Evolutionary conservation across 2,329 filamentous ascomycete genomes (phyloP), one percentile per base, ranked within the genome.

Genomic region (Capronia americana): DNA sequence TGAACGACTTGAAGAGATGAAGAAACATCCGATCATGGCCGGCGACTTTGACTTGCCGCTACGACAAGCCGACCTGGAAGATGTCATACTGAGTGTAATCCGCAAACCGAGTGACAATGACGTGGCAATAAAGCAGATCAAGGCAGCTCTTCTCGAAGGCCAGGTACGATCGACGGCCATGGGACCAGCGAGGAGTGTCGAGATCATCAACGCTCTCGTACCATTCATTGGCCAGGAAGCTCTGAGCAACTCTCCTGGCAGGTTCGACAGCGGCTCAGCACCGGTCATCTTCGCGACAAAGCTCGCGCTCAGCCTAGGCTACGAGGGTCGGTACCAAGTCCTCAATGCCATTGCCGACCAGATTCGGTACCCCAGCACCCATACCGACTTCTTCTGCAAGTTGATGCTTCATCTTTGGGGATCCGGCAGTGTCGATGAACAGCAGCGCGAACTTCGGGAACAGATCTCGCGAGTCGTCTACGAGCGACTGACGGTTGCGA

Each of bases 381-480:
- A 96, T 75, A 99, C 95, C 12, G 90, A 93, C 75, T 99, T 95
- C 81, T 99, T 97, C 81, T 93, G 89, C 75, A 92, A 93, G 74
- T 86, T 90, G 14, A 83, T 98, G 51, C 84, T 98, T 56, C 88
- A 96, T 72, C 84, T 97, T 46, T 98, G 97, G 78, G 92, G 89
- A 23, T 80, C 82, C 85, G 74, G 85, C 79, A 76, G 81, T 65
- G 59, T 61, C 7, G 89, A 90, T 72, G 88, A 90, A 17, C 91
- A 95, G 74, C 92, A 94, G 73, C 85, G 85, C 1, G 90, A 93
- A 69, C 89, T 97, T 56, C 91, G 94, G 41, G 91, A 98, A 80
- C 92, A 96, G 77, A 94, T 99, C 65, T 92, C 92, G 60, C 88
- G 94, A 55, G 88, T 97, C 26, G 82, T 99, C 54, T 84, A 97